phyloP scores from a whole-genome alignment of 2,329 filamentous ascomycete genomes.

The Beauveria asiatica region DNA sequence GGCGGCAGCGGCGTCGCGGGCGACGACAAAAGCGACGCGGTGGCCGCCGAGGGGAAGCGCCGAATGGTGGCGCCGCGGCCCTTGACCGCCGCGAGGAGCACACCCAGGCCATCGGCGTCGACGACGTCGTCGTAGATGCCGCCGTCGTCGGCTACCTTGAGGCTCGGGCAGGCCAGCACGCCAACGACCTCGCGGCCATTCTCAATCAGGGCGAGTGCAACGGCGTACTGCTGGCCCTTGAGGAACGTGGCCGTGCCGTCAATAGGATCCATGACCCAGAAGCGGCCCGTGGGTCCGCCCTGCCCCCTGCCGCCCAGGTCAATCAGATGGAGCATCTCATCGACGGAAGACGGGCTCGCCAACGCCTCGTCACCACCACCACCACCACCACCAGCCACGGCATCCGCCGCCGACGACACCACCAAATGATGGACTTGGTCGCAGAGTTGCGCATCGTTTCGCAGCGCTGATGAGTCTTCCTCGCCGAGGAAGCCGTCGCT shows the following conservation, averaged over 20 bases:
- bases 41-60: constrained; percentile 14
- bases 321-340: constrained; percentile 54
- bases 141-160: constrained; percentile 28
- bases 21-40: constrained; percentile 15
- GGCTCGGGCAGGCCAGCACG: constrained; percentile 54
- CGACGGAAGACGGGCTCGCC: constrained; percentile 32
- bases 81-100: constrained; percentile 26
- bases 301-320: constrained; percentile 43
- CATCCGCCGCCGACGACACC: constrained; percentile 16
- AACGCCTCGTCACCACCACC: constrained; percentile 16
- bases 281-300: constrained; percentile 28
- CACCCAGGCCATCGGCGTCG: constrained; percentile 25
- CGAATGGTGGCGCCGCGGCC: constrained; percentile 24
- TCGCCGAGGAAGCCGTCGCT: constrained; percentile 52
- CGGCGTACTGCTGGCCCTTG: constrained; percentile 52
- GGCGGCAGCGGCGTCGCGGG: constrained; percentile 15
- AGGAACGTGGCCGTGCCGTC: constrained; percentile 58
- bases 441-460: constrained; percentile 37
- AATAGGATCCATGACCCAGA: constrained; percentile 58
- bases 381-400: background rate
- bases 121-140: constrained; percentile 26
- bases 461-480: constrained; percentile 46
- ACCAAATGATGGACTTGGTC: constrained; percentile 50
- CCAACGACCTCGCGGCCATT: constrained; percentile 48
- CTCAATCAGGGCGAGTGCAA: constrained; percentile 50